These are phyloP conservation scores for Aristolochia contorta DNA, from an alignment of 164 flowering plant genomes.

Conservation along the genomic window DNA sequence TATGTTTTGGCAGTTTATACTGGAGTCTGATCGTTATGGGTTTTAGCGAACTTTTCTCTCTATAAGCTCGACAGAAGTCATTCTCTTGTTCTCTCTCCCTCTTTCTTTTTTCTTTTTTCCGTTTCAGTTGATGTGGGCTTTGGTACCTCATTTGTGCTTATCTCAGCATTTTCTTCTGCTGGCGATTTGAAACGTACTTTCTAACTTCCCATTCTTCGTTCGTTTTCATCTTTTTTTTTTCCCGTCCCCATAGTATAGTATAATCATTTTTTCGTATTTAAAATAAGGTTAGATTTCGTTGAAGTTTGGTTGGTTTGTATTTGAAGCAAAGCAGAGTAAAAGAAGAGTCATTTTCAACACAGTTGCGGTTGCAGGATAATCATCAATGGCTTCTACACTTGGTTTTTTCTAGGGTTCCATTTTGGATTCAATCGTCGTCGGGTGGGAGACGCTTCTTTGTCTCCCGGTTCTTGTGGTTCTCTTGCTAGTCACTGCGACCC, in stretches of 20 bases:
- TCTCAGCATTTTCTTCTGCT: too few species aligned
- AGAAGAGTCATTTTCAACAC: background rate
- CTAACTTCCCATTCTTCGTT: background rate
- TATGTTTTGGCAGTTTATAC: background rate
- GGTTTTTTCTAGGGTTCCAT: slow-evolving; percentile 18
- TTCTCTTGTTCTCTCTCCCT: too few species aligned
- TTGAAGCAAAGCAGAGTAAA: slow-evolving; percentile 38
- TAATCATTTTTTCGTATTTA: background rate
- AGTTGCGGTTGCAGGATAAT: background rate
- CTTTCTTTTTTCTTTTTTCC: too few species aligned
- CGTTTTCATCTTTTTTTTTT: background rate
- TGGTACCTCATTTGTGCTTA: too few species aligned
- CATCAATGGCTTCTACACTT: background rate
- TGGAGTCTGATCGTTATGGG: background rate
- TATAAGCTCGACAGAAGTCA: background rate
- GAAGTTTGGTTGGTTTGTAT: slow-evolving; percentile 30
- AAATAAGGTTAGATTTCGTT: slow-evolving; percentile 6
- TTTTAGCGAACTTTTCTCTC: background rate
- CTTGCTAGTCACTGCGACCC: too few species aligned
- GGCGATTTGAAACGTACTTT: slow-evolving; percentile 1
- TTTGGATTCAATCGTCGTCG: slow-evolving; percentile 8
- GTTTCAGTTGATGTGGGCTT: too few species aligned
- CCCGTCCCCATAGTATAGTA: background rate
- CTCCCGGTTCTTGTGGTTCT: too few species aligned
- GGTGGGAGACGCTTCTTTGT: too few species aligned